Base-by-base conservation (phyloP, 805 yeast genomes). In the Wickerhamiella shivajii region DNA sequence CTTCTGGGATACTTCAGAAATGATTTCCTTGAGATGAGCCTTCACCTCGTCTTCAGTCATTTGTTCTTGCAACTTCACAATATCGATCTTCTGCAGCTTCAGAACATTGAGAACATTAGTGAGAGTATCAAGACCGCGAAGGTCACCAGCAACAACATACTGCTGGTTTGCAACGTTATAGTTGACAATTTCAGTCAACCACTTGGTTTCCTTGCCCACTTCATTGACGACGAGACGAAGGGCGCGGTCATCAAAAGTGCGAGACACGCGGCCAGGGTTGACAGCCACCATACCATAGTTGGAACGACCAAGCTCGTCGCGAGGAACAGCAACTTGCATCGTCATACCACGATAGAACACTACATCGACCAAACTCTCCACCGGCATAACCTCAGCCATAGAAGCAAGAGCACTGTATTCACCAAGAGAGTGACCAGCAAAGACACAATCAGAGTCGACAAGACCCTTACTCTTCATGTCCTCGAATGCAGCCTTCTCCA, bases 271-370 rank as follows among this genome's bases (percentile, higher is more conserved):
- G 42, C 92, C 70, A 52, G 99, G 99, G 65, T 92, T 90, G 39
- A 87, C 85, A 34, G 99, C 99, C 66, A 83, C 72, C 99, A 90
- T 90, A 68, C 97, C 97, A 54, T 90, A 90, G 67, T 90, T 90
- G 39, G 98, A 90, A 64, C 97, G 78, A 31, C 99, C 99, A 33
- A 61, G 56, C 36, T 74, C 71, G 61, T 90, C 99, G 66, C 99
- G 78, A 56, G 97, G 97, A 45, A 90, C 99, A 30, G 98, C 98
- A 45, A 90, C 98, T 67, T 90, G 98, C 99, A 90, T 90, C 31
- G 99, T 92, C 97, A 90, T 90, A 71, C 99, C 99, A 68, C 99
- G 77, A 71, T 90, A 92, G 71, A 90, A 90, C 35, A 87, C 97
- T 58, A 87, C 93, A 59, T 87, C 97, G 42, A 87, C 96, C 47